Conservation (phyloP, 1,284 basidiomycete species). For the Papiliotrema terrestris region DNA sequence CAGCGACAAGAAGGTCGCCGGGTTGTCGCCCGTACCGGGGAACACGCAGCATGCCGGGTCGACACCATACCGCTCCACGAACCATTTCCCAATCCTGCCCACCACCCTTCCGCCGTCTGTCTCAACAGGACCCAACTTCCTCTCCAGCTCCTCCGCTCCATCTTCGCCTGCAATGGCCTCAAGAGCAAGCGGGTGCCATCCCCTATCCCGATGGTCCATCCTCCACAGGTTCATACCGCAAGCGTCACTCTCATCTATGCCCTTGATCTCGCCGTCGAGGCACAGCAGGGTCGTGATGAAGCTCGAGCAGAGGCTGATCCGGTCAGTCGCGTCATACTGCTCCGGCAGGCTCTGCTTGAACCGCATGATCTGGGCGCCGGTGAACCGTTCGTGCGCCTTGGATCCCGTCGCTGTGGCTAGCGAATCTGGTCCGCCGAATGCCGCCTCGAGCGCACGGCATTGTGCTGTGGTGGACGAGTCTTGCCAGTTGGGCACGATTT, state of each 20-base stretch:
- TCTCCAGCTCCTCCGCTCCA: conserved; percentile 62
- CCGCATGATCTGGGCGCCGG: conserved; percentile 77
- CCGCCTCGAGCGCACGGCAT: conserved; percentile 65
- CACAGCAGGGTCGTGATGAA: conserved; percentile 76
- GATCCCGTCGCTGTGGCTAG: conserved; percentile 76
- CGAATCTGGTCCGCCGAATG: conserved; percentile 62
- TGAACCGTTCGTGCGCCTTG: conserved; percentile 82
- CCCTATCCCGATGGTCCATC: conserved; percentile 65
- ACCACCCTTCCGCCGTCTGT: conserved; percentile 66
- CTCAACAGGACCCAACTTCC: conserved; percentile 71
- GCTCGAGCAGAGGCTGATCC: conserved; percentile 76
- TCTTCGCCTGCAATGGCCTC: conserved; percentile 51
- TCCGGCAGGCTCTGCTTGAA: conserved; percentile 60
- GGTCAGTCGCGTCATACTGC: conserved; percentile 63
- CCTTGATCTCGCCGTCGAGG: conserved; percentile 50
- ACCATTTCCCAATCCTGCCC: conserved; percentile 67
- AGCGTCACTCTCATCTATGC: conserved; percentile 59
- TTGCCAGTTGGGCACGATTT: conserved; percentile 82
- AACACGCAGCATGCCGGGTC: conserved; percentile 70
- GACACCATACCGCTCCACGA: conserved; percentile 73
- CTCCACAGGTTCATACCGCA: conserved; percentile 81
- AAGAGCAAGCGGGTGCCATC: conserved; percentile 64
- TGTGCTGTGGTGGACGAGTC: conserved; percentile 79
- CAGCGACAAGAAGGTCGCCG: conserved; percentile 77
- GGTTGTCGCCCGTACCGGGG: conserved; percentile 88